phyloP scores from a whole-genome alignment of 352 stramenopile genomes.

The Pythium rhizo-oryzae region DNA sequence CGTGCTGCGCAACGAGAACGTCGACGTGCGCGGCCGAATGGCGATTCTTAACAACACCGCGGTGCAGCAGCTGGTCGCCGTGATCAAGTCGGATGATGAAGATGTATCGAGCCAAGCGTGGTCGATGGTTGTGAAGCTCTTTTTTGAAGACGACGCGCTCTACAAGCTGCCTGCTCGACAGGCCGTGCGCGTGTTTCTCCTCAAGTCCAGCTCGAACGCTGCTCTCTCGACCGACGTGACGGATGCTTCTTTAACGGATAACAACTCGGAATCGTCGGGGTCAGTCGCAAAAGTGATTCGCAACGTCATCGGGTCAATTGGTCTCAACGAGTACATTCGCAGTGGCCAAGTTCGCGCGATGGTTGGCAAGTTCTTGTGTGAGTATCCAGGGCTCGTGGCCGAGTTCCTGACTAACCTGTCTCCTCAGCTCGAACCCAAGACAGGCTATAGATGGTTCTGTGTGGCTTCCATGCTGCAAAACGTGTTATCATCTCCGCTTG shows the following conservation, averaged over 20 bases:
- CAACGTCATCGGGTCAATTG: slow-evolving; percentile 61
- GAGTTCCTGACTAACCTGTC: slow-evolving; percentile 63
- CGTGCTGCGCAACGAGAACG: slow-evolving; percentile 54
- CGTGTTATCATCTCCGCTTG: slow-evolving; percentile 56
- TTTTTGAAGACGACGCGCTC: slow-evolving; percentile 59
- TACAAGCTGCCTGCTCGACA: slow-evolving; percentile 53
- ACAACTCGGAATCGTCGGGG: not conserved
- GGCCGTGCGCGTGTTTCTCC: slow-evolving; percentile 23
- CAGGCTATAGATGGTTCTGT: slow-evolving; percentile 80
- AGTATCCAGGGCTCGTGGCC: slow-evolving; percentile 61
- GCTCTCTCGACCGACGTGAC: slow-evolving; percentile 36
- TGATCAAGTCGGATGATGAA: slow-evolving; percentile 66
- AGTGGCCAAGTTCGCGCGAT: slow-evolving; percentile 55
- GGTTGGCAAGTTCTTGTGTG: slow-evolving; percentile 54
- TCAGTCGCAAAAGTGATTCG: slow-evolving; percentile 57
- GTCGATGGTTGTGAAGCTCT: slow-evolving; percentile 52
- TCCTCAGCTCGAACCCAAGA: slow-evolving; percentile 73
- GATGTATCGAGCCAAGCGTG: slow-evolving; percentile 40
- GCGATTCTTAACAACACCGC: slow-evolving; percentile 63
- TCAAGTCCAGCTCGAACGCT: slow-evolving; percentile 17
- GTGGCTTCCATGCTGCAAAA: slow-evolving; percentile 72
- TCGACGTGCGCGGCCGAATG: slow-evolving; percentile 63
- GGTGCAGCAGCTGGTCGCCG: slow-evolving; percentile 67
- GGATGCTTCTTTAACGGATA: not conserved
- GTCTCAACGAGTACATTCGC: slow-evolving; percentile 63